These are phyloP conservation scores for Pneumocystis oryctolagi DNA, from an alignment of 1,139 yeast genomes.

Conservation along the genomic window DNA sequence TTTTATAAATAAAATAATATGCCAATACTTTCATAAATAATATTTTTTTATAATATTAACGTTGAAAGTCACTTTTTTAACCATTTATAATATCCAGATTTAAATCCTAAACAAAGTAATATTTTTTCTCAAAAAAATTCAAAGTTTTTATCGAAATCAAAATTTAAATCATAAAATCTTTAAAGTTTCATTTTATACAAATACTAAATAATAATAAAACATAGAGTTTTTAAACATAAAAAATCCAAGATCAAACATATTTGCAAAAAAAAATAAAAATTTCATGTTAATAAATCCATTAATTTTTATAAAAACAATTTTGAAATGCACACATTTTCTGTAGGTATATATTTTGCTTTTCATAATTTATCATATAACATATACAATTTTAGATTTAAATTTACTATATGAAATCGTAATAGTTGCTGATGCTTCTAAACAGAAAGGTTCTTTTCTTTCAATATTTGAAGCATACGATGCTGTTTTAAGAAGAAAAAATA, in stretches of 20 bases:
- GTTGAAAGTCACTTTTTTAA: not conserved
- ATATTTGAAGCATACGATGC: slow-evolving; percentile 6
- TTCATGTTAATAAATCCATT: not conserved
- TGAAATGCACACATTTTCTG: not conserved
- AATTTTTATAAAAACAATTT: not conserved
- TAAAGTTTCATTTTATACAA: not conserved
- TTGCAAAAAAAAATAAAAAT: not conserved
- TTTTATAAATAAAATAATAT: not conserved
- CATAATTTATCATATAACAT: not conserved
- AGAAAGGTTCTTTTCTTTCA: slow-evolving; percentile 3
- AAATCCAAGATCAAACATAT: not conserved
- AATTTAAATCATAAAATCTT: not conserved
- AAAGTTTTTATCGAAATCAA: no score
- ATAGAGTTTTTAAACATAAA: not conserved
- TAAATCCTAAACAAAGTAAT: not conserved
- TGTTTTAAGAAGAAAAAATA: slow-evolving; percentile 3
- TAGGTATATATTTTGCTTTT: not conserved
- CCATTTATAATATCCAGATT: not conserved
- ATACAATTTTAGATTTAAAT: not conserved
- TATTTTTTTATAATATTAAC: not conserved
- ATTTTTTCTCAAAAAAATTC: not conserved
- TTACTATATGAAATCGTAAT: not conserved
- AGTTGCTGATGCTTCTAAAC: not conserved
- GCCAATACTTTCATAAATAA: not conserved
- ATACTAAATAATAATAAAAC: not conserved